phyloP scores from a whole-genome alignment of 148 eudicot genomes.

The Suaeda aralocaspica region DNA sequence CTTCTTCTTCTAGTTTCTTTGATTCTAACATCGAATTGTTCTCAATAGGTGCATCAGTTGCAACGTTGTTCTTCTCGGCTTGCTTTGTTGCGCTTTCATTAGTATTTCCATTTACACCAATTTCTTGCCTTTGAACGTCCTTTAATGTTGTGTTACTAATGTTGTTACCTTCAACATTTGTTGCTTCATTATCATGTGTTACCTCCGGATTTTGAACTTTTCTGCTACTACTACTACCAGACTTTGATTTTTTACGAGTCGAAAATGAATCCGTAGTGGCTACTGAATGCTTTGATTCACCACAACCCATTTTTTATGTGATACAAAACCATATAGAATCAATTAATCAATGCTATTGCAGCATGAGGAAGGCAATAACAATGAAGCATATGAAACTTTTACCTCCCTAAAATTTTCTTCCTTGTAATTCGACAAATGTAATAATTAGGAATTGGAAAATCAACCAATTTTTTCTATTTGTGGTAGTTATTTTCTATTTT shows the following conservation, averaged over 20 bases:
- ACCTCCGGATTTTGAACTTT: background rate
- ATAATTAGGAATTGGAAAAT: too few species aligned
- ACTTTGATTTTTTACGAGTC: conserved; percentile 25
- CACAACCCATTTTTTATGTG: conserved; percentile 46
- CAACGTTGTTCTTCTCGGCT: background rate
- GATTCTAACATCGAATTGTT: background rate
- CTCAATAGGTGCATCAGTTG: background rate
- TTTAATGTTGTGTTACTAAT: background rate
- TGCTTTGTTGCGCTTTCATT: background rate
- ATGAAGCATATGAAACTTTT: background rate
- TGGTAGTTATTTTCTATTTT: background rate
- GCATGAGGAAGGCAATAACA: background rate
- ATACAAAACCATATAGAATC: background rate
- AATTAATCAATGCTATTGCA: too few species aligned
- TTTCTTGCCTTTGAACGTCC: background rate
- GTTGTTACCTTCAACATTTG: background rate
- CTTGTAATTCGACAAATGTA: background rate
- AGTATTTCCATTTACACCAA: too few species aligned
- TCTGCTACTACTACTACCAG: conserved; percentile 5
- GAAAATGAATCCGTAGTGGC: conserved; percentile 33
- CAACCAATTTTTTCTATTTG: too few species aligned
- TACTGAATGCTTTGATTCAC: conserved; percentile 48
- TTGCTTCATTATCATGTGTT: background rate
- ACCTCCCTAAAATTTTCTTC: background rate
- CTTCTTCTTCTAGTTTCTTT: background rate